A percentile compares a stretch with the other conserved stretches of the same genome.
Conservation (phyloP, 129 eudicot genomes). For the Tagetes erecta region DNA sequence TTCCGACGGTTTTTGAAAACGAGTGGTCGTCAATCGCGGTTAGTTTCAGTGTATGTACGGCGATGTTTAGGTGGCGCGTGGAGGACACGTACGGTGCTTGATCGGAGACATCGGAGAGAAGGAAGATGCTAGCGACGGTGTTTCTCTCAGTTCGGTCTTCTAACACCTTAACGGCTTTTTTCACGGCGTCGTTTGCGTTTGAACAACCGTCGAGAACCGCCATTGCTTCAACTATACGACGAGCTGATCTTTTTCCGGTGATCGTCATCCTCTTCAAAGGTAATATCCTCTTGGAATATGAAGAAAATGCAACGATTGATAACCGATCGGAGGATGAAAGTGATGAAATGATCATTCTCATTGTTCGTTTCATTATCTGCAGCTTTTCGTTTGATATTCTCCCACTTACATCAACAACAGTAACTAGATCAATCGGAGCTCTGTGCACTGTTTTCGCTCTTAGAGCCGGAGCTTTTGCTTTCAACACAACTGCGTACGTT, state of each 20-base stretch:
- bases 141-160: constrained; percentile 79
- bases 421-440: constrained; percentile 79
- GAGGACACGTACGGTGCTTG: constrained; percentile 41
- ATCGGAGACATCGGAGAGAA: constrained; percentile 48
- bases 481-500: constrained; percentile 56
- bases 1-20: constrained; percentile 37
- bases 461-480: constrained; percentile 49
- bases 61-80: constrained; percentile 54
- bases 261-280: constrained; percentile 72
- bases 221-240: constrained; percentile 75
- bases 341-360: constrained; percentile 61
- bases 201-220: constrained; percentile 51
- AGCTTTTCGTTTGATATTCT: constrained; percentile 46
- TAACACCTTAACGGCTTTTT: constrained; percentile 71
- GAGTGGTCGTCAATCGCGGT: constrained; percentile 29
- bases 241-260: constrained; percentile 58
- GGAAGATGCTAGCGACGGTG: constrained; percentile 53
- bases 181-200: constrained; percentile 54
- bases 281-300: constrained; percentile 62
- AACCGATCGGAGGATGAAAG: constrained; percentile 76
- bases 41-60: constrained; percentile 49
- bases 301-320: constrained; percentile 81
- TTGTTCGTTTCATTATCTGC: constrained; percentile 59
- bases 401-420: constrained; percentile 73
- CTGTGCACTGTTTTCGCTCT: constrained; percentile 35